Evolutionary conservation across 2,329 filamentous ascomycete genomes (phyloP).

Genomic region (Botrytis elliptica): DNA sequence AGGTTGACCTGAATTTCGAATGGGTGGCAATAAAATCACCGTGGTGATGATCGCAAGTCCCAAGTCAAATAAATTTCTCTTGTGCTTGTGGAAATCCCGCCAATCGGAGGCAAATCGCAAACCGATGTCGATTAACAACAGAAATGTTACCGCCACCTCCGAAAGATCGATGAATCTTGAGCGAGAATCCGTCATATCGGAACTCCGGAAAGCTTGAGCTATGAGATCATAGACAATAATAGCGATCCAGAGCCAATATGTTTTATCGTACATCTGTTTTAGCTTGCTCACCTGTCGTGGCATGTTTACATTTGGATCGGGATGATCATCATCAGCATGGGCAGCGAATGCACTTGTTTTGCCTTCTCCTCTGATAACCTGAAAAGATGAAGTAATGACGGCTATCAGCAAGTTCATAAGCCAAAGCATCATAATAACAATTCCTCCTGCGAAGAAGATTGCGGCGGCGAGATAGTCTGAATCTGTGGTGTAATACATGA

Average conservation of each 20-base stretch:
- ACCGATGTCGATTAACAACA: conserved; percentile 79
- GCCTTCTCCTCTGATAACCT: conserved; percentile 96
- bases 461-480: conserved; percentile 87
- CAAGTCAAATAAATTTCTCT: conserved; percentile 78
- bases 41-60: conserved; percentile 76
- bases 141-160: conserved; percentile 72
- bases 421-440: conserved; percentile 95
- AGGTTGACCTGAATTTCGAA: conserved; percentile 65
- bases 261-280: conserved; percentile 73
- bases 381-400: conserved; percentile 97
- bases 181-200: conserved; percentile 65
- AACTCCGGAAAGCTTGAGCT: conserved; percentile 73
- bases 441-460: conserved; percentile 70
- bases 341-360: conserved; percentile 89
- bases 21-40: conserved; percentile 80
- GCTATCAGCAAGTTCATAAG: conserved; percentile 92
- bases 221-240: conserved; percentile 80
- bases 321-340: conserved; percentile 57
- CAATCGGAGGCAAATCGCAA: conserved; percentile 77
- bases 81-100: conserved; percentile 72
- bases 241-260: conserved; percentile 72
- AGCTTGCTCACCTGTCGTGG: conserved; percentile 50
- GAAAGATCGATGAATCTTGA: conserved; percentile 65
- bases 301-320: conserved; percentile 37
- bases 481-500: conserved; percentile 90